A percentile compares a stretch with the other conserved stretches of the same genome.
Evolutionary conservation across 2,329 filamentous ascomycete species (phyloP).

Genomic region (Triangularia verruculosa): DNA sequence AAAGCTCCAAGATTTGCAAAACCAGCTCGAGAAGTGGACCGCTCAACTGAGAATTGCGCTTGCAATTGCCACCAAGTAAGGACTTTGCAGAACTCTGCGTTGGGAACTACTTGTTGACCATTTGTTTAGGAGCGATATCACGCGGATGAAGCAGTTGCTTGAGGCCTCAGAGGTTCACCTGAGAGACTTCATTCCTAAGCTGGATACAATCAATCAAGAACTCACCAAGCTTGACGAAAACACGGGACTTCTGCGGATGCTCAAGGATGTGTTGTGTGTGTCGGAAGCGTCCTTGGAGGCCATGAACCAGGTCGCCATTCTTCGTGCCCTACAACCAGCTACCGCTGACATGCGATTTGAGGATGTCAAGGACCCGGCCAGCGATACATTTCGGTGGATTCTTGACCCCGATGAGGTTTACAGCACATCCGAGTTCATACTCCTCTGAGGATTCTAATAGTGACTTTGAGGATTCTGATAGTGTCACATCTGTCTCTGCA

Average conservation of each 20-base stretch:
- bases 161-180: not conserved
- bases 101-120: not conserved
- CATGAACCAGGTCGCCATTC: not conserved
- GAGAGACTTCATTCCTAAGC: not conserved
- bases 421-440: too few relatives aligned
- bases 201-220: not conserved
- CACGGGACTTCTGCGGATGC: not conserved
- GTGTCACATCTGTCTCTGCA: too few relatives aligned
- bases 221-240: not conserved
- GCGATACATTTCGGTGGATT: not conserved
- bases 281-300: not conserved
- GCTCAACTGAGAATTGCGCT: not conserved
- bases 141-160: not conserved
- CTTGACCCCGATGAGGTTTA: not conserved
- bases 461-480: too few relatives aligned
- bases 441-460: too few relatives aligned
- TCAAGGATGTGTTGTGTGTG: not conserved
- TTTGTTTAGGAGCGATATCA: not conserved
- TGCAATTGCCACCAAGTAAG: not conserved
- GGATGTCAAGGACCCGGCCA: not conserved
- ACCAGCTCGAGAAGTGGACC: not conserved
- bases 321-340: not conserved
- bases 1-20: slow-evolving; percentile 1
- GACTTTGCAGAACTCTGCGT: not conserved
- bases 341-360: not conserved